These are phyloP conservation scores for Phlegmacium glaucopus DNA, from an alignment of 768 basidiomycete genomes.

Conservation along the genomic window DNA sequence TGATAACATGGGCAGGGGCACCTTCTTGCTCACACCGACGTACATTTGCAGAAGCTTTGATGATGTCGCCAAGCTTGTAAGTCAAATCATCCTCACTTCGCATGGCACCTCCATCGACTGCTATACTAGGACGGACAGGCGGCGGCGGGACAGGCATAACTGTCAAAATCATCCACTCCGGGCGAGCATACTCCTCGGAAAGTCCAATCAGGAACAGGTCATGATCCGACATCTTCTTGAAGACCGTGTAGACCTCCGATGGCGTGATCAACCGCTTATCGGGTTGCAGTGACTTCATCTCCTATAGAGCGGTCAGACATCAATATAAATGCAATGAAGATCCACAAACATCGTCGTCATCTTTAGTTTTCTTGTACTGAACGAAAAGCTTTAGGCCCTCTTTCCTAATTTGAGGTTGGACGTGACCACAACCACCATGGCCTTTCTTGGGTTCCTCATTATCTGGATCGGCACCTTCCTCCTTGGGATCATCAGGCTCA, in stretches of 20 bases:
- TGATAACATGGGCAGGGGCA: conserved; percentile 92
- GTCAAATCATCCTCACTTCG: conserved; percentile 98
- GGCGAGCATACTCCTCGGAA: conserved; percentile 92
- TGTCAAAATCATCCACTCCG: conserved; percentile 99
- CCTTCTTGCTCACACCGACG: conserved; percentile 94
- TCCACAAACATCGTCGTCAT: conserved; percentile 84
- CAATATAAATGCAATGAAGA: conserved; percentile 3
- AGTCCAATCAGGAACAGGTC: conserved; percentile 90
- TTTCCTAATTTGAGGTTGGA: conserved; percentile 86
- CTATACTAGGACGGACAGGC: conserved; percentile 96
- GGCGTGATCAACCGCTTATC: conserved; percentile 83
- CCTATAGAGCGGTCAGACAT: conserved; percentile 40
- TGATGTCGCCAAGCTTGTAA: conserved; percentile 95
- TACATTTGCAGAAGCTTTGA: conserved; percentile 92
- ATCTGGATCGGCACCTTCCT: conserved; percentile 72
- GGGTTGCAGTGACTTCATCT: conserved; percentile 75
- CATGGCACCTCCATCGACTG: conserved; percentile 95
- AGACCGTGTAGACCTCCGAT: conserved; percentile 87
- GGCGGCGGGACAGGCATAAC: conserved; percentile 98
- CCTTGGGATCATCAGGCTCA: conserved; percentile 85
- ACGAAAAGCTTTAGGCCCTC: conserved; percentile 94
- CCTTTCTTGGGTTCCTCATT: conserved; percentile 79
- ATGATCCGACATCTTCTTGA: conserved; percentile 91
- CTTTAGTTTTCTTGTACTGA: conserved; percentile 92
- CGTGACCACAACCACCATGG: conserved; percentile 96